Conservation (phyloP, 176 grass and related monocot genomes). For the Rhynchospora breviuscula region DNA sequence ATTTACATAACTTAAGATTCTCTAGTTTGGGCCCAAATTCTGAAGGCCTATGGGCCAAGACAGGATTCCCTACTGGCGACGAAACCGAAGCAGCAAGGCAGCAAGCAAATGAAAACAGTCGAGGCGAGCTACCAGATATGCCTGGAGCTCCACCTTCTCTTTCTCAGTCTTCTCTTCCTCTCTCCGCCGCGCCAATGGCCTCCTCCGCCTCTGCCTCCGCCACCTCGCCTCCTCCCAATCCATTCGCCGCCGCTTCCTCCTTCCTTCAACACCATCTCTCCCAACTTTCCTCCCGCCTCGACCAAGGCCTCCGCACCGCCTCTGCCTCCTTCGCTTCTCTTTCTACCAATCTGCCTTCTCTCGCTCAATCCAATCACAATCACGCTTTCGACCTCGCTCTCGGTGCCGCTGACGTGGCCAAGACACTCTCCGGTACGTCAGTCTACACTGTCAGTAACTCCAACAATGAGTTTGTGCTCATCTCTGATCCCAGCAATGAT, state of each 20-base stretch:
- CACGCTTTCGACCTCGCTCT: conserved; percentile 52
- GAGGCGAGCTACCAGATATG: conserved; percentile 28
- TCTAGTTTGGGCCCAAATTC: no score
- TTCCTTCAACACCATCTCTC: conserved; percentile 45
- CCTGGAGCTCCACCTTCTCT: conserved; percentile 35
- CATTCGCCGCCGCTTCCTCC: conserved; percentile 52
- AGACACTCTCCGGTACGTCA: conserved; percentile 52
- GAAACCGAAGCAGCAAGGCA: conserved; percentile 16
- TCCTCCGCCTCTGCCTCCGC: not conserved
- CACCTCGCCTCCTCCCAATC: conserved; percentile 26
- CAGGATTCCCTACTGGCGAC: not conserved
- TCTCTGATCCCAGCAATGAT: conserved; percentile 72
- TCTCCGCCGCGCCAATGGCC: conserved; percentile 52
- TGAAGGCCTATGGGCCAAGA: not conserved
- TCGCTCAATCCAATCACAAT: conserved; percentile 25
- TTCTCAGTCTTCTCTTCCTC: conserved; percentile 43
- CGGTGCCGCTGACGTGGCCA: conserved; percentile 55
- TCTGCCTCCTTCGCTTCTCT: conserved; percentile 14
- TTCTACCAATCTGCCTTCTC: not conserved
- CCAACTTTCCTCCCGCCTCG: conserved; percentile 36
- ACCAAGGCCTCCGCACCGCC: conserved; percentile 28
- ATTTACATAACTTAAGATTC: no score
- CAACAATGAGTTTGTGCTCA: conserved; percentile 87
- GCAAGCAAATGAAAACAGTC: not conserved
- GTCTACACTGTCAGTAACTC: conserved; percentile 76